A percentile compares a stretch with the other conserved stretches of the same genome.
Evolutionary conservation across 345 rosid genomes (phyloP).

Genomic region (Xanthoceras sorbifolium): DNA sequence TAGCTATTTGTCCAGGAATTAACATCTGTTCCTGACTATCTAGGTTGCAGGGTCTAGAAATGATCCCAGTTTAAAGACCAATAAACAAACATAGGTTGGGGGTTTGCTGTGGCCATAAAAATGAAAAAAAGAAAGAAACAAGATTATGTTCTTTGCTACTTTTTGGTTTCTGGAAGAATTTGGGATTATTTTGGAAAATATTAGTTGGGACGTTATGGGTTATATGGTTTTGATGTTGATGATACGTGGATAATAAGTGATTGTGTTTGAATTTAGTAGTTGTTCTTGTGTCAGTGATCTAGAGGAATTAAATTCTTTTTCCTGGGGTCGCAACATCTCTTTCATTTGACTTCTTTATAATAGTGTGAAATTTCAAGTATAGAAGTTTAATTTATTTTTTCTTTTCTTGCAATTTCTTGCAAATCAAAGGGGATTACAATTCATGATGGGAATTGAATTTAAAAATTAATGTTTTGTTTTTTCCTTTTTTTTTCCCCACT

Average conservation of each 20-base stretch:
- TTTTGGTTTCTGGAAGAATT: conserved; percentile 2
- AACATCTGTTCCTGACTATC: too few species aligned
- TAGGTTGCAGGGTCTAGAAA: too few species aligned
- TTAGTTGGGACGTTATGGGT: conserved; percentile 1
- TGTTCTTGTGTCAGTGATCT: not conserved
- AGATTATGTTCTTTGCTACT: not conserved
- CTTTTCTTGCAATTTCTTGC: conserved; percentile 5
- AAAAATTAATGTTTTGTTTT: conserved; percentile 14
- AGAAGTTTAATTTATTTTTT: not conserved
- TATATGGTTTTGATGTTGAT: conserved; percentile 12
- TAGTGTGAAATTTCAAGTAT: not conserved
- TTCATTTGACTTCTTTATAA: not conserved
- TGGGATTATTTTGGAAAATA: not conserved
- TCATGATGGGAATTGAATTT: conserved; percentile 15
- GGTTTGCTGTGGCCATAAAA: too few species aligned
- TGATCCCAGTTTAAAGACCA: too few species aligned
- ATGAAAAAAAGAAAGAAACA: too few species aligned
- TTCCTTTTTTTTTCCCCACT: not conserved
- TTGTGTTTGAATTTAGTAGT: not conserved
- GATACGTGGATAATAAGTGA: not conserved
- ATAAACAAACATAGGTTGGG: too few species aligned
- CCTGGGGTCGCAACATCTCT: not conserved
- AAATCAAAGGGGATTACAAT: not conserved
- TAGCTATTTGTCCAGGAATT: too few species aligned
- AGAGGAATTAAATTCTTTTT: not conserved